Base-by-base conservation (phyloP, 345 rosid species). In the Aurinia saxatilis region DNA sequence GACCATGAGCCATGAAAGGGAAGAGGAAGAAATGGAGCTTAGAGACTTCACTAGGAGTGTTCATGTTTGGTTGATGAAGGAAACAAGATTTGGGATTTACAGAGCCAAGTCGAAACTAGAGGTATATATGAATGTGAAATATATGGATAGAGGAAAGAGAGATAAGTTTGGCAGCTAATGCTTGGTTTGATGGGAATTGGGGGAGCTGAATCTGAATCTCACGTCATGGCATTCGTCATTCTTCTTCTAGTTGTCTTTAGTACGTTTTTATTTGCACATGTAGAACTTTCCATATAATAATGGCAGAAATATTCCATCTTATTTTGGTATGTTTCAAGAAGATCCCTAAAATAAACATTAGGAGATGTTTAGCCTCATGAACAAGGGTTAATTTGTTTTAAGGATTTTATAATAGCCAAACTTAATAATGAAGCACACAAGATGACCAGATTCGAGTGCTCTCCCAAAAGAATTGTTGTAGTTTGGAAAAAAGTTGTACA, bases 1-100 rank as follows among this genome's bases (percentile, higher is more conserved):
- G 87, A 36, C 91, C 83, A 42, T 80, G 83, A 64, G 84, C 81
- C 82, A 80, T 48, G 73, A 59, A 75, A 6, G 85, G 84, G 53
- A 77, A 74, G 71, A 82, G 70, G 18, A 80, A 56, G 11, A 80
- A 13, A 38, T 63, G 81, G 10, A 82, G 68, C 57, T 59, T 63
- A 27, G 33, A 57, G 62, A n/a, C 45, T 42, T 54, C 44, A 16
- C 10, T 25, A 10, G 30, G 33, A 8, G 23, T 66, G 27, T 10
- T 67, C 82, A 79, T 70, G 19, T 27, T 54, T 70, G 33, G 51
- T 1, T 61, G 40, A 38, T 30, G 39, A 59, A 59, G 47, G 47
- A 62, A 70, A 12, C 63, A 70, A 62, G 35, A 62, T 14, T 19
- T 45, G 42, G 38, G 8, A 23, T 50, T 44, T 35, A 18, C 18